Evolutionary conservation across 2,329 filamentous ascomycete genomes (phyloP), one percentile per base, ranked within the genome.

Genomic region (Zasmidium citrigriseum): DNA sequence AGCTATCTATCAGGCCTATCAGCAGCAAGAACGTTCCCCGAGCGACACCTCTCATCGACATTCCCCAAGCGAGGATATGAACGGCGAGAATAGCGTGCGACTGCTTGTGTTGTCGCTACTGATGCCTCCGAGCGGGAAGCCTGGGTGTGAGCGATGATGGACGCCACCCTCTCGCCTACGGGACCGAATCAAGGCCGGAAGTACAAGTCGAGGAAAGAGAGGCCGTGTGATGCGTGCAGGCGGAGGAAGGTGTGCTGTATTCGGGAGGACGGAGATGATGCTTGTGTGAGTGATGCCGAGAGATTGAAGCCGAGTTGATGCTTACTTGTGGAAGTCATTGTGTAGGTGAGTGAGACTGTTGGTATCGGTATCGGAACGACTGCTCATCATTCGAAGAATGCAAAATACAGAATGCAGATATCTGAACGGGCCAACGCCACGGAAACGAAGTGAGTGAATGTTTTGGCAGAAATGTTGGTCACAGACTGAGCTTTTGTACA

Each of bases 231-330:
- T 57, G 63, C 61, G 21, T 65, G 58, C 49, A 52, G 59, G 52
- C 59, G 63, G 22, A 48, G 62, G 29, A 66, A 66, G 53, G 64
- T 66, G 16, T 66, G 64, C 57, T 66, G 64, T 45, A 66, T 66
- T 18, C 49, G 62, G 25, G 60, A 65, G 46, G 55, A 60, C 38
- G 64, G 64, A 29, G 64, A 66, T 41, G 62, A 60, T 55, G 64
- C 64, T 7, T 66, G 62, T 50, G 34, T 41, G 34, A 41, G 34
- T 41, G 7, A 4, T 41, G 34, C 18, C 14, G 34, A 41, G 4
- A 41, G 14, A n/a, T n/a, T 41, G 34, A 9, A 16, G 4, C 12
- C 4, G 34, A 41, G 14, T 41, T 10, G 34, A 41, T 4, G 34
- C 34, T 41, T 41, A 41, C 34, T n/a, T 4, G 14, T 7, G 18